Conservation (phyloP, 768 basidiomycete genomes). For the Suillus occidentalis region DNA sequence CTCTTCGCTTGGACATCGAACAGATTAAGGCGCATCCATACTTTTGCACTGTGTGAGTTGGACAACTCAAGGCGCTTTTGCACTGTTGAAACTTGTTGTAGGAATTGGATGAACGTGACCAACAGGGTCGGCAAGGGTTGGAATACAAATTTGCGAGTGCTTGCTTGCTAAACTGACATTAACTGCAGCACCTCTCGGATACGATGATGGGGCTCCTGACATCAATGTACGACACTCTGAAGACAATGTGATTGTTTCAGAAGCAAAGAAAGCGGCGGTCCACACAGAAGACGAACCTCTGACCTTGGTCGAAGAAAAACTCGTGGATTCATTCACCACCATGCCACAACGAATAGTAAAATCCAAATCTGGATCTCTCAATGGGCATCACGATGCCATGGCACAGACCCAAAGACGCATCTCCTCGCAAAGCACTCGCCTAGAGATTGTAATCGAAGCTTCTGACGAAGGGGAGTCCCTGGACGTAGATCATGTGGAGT, state of each 20-base stretch:
- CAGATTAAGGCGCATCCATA: conserved; percentile 48
- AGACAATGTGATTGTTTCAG: background rate
- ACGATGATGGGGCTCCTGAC: conserved; percentile 14
- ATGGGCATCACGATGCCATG: background rate
- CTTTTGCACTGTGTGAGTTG: conserved; percentile 48
- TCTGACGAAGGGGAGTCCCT: conserved; percentile 20
- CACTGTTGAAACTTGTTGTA: conserved; percentile 15
- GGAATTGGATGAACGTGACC: conserved; percentile 42
- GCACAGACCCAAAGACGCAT: conserved; percentile 11
- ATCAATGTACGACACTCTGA: conserved; percentile 5
- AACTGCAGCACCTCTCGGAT: background rate
- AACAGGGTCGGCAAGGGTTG: background rate
- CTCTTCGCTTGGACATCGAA: conserved; percentile 41
- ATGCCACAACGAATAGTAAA: conserved; percentile 9
- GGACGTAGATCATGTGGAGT: conserved; percentile 9
- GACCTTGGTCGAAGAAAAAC: background rate
- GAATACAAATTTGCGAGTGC: background rate
- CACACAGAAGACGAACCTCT: conserved; percentile 2
- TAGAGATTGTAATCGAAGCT: conserved; percentile 15
- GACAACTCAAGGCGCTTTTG: background rate
- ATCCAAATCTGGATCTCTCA: background rate
- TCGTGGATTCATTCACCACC: conserved; percentile 4
- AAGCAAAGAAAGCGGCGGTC: background rate
- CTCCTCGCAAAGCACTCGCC: conserved; percentile 10
- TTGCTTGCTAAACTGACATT: background rate